A percentile compares a stretch with the other conserved stretches of the same genome.
These are phyloP conservation scores for Cucurbitaria berberidis DNA, from an alignment of 2,329 filamentous ascomycete genomes.

Conservation along the genomic window DNA sequence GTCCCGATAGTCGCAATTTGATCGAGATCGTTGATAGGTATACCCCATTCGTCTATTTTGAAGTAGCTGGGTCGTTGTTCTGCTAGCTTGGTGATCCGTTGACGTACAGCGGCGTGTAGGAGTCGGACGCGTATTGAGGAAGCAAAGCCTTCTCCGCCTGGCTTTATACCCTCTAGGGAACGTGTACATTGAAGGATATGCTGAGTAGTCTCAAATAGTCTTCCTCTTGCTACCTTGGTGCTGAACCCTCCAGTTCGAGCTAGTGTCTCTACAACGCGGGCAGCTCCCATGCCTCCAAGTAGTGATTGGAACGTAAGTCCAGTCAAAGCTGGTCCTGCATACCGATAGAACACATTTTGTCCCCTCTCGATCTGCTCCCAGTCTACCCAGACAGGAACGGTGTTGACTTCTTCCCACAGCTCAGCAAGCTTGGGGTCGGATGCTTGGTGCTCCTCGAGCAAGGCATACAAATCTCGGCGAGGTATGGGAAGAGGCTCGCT, in stretches of 20 bases:
- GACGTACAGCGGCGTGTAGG: conserved; percentile 70
- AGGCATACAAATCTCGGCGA: conserved; percentile 66
- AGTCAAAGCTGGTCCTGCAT: conserved; percentile 70
- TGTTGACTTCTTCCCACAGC: conserved; percentile 72
- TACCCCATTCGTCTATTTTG: conserved; percentile 62
- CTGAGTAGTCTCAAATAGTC: conserved; percentile 76
- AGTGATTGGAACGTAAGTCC: conserved; percentile 69
- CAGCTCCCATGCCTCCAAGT: conserved; percentile 74
- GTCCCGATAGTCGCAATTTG: conserved; percentile 72
- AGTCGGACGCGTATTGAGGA: conserved; percentile 72
- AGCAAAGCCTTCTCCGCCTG: conserved; percentile 69
- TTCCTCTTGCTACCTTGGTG: conserved; percentile 67
- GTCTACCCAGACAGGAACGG: conserved; percentile 75
- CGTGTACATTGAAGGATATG: conserved; percentile 74
- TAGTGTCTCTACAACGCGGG: conserved; percentile 74
- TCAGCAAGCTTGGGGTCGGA: conserved; percentile 62
- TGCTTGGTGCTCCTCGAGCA: conserved; percentile 65
- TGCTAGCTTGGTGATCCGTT: conserved; percentile 67
- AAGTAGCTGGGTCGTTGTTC: conserved; percentile 67
- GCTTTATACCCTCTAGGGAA: conserved; percentile 69
- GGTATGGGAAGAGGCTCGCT: conserved; percentile 42
- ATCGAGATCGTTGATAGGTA: conserved; percentile 79
- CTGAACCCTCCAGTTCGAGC: conserved; percentile 76
- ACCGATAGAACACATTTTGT: conserved; percentile 79
- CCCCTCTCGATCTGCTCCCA: conserved; percentile 77